Conservation (phyloP, 331 rosid species). For the Prunus yedoensis region DNA sequence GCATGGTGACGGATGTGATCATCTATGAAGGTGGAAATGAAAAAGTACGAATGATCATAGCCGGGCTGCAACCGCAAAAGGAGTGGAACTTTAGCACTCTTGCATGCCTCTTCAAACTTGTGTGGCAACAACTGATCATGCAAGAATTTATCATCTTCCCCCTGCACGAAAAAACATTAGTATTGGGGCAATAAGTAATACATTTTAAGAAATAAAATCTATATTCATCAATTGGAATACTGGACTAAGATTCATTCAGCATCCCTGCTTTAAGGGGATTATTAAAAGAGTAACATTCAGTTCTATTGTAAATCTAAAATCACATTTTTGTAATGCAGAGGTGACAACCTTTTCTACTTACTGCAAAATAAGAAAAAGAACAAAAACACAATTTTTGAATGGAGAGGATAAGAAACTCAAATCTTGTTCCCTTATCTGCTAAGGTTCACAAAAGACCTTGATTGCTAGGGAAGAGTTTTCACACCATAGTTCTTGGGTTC, state of each 20-base stretch:
- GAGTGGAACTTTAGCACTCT: constrained; percentile 59
- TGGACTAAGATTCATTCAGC: background rate
- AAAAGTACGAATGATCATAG: constrained; percentile 80
- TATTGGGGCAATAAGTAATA: background rate
- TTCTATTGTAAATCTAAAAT: too few relatives aligned
- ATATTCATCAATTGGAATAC: background rate
- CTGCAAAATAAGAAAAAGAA: too few relatives aligned
- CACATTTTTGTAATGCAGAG: background rate
- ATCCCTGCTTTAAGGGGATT: too few relatives aligned
- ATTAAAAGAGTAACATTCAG: background rate
- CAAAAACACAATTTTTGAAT: too few relatives aligned
- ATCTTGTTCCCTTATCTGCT: too few relatives aligned
- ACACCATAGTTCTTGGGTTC: too few relatives aligned
- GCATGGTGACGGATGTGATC: constrained; percentile 93
- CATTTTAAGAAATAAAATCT: background rate
- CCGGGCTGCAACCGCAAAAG: constrained; percentile 70
- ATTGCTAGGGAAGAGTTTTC: too few relatives aligned
- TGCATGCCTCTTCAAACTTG: constrained; percentile 85
- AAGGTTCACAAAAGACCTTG: too few relatives aligned
- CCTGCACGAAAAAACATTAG: constrained; percentile 44
- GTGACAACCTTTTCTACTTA: background rate
- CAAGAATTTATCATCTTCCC: constrained; percentile 68
- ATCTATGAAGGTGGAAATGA: constrained; percentile 81
- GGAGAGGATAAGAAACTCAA: too few relatives aligned
- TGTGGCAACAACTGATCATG: constrained; percentile 60